Evolutionary conservation across 2,329 filamentous ascomycete species (phyloP).

Genomic region (Colletotrichum falcatum): DNA sequence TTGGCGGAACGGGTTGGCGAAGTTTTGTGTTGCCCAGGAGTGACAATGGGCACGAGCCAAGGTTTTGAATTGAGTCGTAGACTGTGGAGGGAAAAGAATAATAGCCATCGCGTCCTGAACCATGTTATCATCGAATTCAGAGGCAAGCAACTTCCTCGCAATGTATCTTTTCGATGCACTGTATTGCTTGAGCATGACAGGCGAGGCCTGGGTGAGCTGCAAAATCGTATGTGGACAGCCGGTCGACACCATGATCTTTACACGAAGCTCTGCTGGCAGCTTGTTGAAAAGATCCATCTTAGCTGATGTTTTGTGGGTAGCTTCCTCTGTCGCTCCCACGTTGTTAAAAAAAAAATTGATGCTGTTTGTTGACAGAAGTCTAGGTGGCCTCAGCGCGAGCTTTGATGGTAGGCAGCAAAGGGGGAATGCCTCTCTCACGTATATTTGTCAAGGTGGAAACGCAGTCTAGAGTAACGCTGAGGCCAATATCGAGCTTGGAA

Average conservation of each 20-base stretch:
- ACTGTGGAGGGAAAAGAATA: background rate
- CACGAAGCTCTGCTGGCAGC: background rate
- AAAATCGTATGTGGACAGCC: background rate
- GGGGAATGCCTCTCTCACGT: too few relatives aligned
- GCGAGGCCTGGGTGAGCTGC: background rate
- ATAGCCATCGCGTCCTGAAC: background rate
- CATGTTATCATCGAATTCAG: background rate
- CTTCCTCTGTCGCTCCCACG: background rate
- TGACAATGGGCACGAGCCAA: background rate
- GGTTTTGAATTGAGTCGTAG: background rate
- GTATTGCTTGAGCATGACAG: background rate
- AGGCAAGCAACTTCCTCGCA: background rate
- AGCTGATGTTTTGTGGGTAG: too few relatives aligned
- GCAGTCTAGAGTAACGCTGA: too few relatives aligned
- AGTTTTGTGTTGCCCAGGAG: background rate
- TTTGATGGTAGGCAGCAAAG: too few relatives aligned
- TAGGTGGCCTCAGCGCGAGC: too few relatives aligned
- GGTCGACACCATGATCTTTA: background rate
- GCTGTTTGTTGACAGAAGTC: too few relatives aligned
- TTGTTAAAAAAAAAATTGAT: too few relatives aligned
- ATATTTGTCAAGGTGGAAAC: too few relatives aligned
- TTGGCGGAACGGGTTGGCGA: too few relatives aligned
- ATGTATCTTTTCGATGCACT: background rate
- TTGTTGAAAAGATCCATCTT: background rate
- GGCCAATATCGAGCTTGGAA: too few relatives aligned